These are phyloP conservation scores for Cyclospora cayetanensis DNA, from an alignment of 169 alveolate species.

Conservation along the genomic window DNA sequence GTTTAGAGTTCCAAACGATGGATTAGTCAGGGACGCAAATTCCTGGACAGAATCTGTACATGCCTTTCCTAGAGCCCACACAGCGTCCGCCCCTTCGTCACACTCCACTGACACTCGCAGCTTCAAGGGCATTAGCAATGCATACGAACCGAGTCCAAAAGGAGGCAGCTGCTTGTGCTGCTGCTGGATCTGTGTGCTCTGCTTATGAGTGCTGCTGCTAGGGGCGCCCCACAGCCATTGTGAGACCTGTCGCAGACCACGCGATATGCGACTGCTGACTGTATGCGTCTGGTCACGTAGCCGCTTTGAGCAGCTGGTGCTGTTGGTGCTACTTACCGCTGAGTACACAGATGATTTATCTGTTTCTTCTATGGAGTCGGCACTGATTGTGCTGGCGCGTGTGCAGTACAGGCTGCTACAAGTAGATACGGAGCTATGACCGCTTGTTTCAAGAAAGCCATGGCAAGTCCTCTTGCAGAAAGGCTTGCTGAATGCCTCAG, in stretches of 20 bases:
- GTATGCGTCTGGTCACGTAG: not conserved
- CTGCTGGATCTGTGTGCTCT: not conserved
- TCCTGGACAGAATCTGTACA: conserved; percentile 50
- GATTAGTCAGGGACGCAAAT: not conserved
- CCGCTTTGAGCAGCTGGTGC: conserved; percentile 54
- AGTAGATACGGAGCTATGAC: conserved; percentile 24
- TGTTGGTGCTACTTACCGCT: not conserved
- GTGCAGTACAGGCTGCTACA: conserved; percentile 45
- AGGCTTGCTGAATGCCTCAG: not conserved
- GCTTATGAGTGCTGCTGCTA: not conserved
- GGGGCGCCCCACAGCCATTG: conserved; percentile 45
- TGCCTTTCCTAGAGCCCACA: conserved; percentile 55
- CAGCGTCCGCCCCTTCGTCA: not conserved
- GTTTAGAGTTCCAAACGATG: not conserved
- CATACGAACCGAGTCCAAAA: conserved; percentile 62
- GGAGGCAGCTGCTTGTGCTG: conserved; percentile 23
- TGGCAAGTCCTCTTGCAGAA: not conserved
- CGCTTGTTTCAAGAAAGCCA: conserved; percentile 22
- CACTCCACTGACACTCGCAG: conserved; percentile 55
- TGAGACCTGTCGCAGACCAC: not conserved
- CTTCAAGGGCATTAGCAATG: conserved; percentile 62
- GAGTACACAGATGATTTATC: not conserved
- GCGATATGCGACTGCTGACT: conserved; percentile 19
- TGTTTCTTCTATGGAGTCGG: not conserved
- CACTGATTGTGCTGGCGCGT: conserved; percentile 5